Conservation (phyloP, 768 basidiomycete genomes). For the Sporobolomyces roseus region DNA sequence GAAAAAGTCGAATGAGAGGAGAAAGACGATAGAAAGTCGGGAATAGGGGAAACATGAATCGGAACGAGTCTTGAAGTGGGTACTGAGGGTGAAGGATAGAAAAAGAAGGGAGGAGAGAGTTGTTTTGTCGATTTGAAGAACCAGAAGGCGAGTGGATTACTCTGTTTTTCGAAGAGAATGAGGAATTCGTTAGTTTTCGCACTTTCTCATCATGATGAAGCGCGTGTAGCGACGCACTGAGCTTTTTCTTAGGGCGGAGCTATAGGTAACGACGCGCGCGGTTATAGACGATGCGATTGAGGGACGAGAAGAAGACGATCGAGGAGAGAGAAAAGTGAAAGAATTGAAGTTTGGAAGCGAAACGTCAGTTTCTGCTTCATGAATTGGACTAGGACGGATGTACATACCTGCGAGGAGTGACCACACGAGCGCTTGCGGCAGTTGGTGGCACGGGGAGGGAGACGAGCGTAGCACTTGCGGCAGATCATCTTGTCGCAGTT, state of each 20-base stretch:
- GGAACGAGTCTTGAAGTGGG: background rate
- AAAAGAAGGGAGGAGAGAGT: background rate
- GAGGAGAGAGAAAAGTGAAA: too few species aligned
- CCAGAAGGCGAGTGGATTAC: conserved; percentile 20
- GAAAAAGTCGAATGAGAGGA: background rate
- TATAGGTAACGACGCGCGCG: too few species aligned
- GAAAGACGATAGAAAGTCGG: background rate
- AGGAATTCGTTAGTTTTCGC: background rate
- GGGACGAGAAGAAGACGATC: too few species aligned
- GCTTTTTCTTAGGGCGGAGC: conserved; percentile 76
- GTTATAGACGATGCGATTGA: too few species aligned
- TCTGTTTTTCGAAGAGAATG: conserved; percentile 1
- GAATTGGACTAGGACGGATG: too few species aligned
- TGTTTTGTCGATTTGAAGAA: background rate
- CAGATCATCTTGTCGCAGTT: conserved; percentile 60
- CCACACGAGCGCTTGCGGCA: conserved; percentile 90
- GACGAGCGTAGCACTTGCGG: conserved; percentile 99
- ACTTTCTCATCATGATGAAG: too few species aligned
- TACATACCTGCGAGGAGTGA: conserved; percentile 52
- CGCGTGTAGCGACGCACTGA: conserved; percentile 63
- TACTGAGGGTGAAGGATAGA: background rate
- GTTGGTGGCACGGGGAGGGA: conserved; percentile 98
- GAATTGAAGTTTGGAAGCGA: too few species aligned
- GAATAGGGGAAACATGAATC: background rate
- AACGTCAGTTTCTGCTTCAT: too few species aligned